Evolutionary conservation across 306 rosid genomes (phyloP).

Genomic region (Cucumis melo): DNA sequence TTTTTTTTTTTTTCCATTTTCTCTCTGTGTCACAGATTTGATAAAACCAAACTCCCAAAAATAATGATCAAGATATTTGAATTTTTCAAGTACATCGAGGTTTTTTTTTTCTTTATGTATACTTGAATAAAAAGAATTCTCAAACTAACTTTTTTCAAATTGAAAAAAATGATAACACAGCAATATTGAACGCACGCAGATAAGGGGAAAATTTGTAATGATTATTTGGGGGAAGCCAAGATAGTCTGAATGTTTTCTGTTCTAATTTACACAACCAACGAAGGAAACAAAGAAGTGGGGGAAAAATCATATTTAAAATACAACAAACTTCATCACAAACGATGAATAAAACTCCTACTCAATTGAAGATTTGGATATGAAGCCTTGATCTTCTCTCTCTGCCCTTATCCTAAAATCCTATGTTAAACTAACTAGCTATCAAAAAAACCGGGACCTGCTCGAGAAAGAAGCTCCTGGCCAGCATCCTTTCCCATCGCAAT

Average conservation of each 20-base stretch:
- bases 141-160: not conserved
- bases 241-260: not conserved
- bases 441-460: conserved; percentile 73
- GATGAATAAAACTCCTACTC: conserved; percentile 1
- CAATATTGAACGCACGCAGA: not conserved
- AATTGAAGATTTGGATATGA: not conserved
- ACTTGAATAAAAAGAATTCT: not conserved
- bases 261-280: conserved; percentile 6
- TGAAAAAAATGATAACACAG: not conserved
- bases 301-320: not conserved
- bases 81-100: not conserved
- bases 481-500: conserved; percentile 72
- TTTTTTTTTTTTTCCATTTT: too few relatives aligned
- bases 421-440: conserved; percentile 17
- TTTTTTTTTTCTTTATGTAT: not conserved
- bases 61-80: not conserved
- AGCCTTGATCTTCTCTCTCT: not conserved
- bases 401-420: not conserved
- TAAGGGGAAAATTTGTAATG: not conserved
- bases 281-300: not conserved
- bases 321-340: not conserved
- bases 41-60: not conserved
- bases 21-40: too few relatives aligned
- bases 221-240: not conserved
- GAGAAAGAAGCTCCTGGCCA: conserved; percentile 72